These are phyloP conservation scores for Saccharum hybrid DNA, from an alignment of 202 grass and related monocot genomes.

Conservation along the genomic window DNA sequence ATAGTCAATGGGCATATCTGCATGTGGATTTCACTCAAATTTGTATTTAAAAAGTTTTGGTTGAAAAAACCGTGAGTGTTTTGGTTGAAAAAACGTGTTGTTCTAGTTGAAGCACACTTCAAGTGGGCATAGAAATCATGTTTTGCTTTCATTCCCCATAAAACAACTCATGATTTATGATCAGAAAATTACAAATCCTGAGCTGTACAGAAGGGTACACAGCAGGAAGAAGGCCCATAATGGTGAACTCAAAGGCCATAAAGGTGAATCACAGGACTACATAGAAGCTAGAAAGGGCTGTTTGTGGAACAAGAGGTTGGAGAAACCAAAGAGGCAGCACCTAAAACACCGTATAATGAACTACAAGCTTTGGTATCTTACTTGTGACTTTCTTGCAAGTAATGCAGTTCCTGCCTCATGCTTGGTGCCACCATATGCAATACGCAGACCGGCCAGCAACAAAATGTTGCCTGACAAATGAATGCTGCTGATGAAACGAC, in stretches of 20 bases:
- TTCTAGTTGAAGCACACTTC: background rate
- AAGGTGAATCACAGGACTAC: background rate
- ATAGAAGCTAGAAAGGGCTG: background rate
- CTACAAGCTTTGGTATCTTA: conserved; percentile 41
- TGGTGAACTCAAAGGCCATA: background rate
- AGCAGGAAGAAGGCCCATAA: background rate
- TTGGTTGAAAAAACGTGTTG: background rate
- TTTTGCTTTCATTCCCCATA: background rate
- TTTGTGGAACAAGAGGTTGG: background rate
- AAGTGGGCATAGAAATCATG: background rate
- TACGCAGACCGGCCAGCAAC: conserved; percentile 17
- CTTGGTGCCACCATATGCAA: conserved; percentile 68
- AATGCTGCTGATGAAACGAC: background rate
- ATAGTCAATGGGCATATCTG: background rate
- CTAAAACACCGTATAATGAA: conserved; percentile 12
- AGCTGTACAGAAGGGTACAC: background rate
- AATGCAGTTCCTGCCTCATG: conserved; percentile 72
- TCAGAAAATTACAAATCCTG: background rate
- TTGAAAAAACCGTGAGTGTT: background rate
- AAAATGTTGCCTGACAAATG: background rate
- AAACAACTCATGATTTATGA: background rate
- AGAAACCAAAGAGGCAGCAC: background rate
- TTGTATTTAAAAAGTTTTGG: background rate
- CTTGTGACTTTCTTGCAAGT: conserved; percentile 64
- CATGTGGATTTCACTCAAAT: background rate